A percentile compares a stretch with the other conserved stretches of the same genome.
Evolutionary conservation across 371 early-diverging fungal species (phyloP).

Genomic region (Mortierella sp.): DNA sequence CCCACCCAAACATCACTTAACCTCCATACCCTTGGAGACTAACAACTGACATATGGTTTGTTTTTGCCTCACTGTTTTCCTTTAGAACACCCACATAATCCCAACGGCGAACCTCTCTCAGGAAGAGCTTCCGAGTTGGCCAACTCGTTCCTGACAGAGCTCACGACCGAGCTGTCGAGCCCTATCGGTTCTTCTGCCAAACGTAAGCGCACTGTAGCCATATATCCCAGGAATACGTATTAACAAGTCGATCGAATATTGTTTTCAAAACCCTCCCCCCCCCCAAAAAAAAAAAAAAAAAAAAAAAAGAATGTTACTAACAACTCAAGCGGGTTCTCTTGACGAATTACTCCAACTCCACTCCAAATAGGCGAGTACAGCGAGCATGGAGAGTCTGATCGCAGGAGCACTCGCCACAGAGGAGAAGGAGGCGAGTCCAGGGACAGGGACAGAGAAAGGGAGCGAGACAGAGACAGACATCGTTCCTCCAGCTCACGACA

Average conservation of each 20-base stretch:
- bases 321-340: background rate
- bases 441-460: slow-evolving; percentile 51
- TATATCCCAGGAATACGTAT: background rate
- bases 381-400: slow-evolving; percentile 54
- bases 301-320: background rate
- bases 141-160: slow-evolving; percentile 53
- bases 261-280: too few relatives aligned
- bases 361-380: slow-evolving; percentile 48
- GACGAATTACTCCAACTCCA: background rate
- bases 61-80: background rate
- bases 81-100: slow-evolving; percentile 41
- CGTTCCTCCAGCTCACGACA: slow-evolving; percentile 57
- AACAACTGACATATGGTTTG: background rate
- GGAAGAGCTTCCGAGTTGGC: slow-evolving; percentile 56
- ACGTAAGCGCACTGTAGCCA: slow-evolving; percentile 25
- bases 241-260: background rate
- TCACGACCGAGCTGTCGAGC: slow-evolving; percentile 36
- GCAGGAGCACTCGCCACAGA: slow-evolving; percentile 57
- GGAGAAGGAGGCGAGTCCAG: slow-evolving; percentile 55
- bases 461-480: slow-evolving; percentile 52
- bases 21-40: background rate
- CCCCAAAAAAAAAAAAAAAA: background rate
- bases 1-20: background rate
- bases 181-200: slow-evolving; percentile 32
- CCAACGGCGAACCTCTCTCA: slow-evolving; percentile 45